These are phyloP conservation scores for Wickerhamiella parazyma DNA, from an alignment of 805 yeast genomes.

Conservation along the genomic window DNA sequence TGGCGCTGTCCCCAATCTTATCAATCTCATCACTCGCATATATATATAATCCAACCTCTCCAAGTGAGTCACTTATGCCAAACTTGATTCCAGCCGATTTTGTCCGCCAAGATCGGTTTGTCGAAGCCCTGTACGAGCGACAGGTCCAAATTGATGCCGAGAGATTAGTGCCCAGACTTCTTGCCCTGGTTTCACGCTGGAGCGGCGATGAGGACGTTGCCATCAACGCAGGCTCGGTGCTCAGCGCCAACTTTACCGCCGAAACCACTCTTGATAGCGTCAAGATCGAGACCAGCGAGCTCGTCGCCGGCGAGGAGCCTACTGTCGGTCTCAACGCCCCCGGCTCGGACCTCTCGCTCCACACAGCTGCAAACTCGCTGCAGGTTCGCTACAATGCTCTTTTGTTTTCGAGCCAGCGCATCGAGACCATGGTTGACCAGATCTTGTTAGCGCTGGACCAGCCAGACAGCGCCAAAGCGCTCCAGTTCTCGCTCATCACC, in stretches of 20 bases:
- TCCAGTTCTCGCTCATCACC: conserved; percentile 58
- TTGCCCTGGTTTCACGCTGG: conserved; percentile 58
- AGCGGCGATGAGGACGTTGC: conserved; percentile 92
- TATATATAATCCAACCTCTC: neutral
- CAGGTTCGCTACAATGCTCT: conserved; percentile 57
- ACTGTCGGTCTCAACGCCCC: conserved; percentile 19
- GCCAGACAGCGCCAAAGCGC: conserved; percentile 32
- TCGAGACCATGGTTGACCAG: conserved; percentile 60
- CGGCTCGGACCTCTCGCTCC: conserved; percentile 36
- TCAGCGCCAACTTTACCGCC: conserved; percentile 42
- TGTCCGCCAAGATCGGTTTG: conserved; percentile 25
- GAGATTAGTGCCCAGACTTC: conserved; percentile 49
- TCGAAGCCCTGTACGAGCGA: neutral
- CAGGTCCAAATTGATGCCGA: neutral
- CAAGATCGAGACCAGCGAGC: conserved; percentile 18
- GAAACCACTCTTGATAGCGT: conserved; percentile 37
- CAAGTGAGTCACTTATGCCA: conserved; percentile 33
- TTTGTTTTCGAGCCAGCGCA: conserved; percentile 56
- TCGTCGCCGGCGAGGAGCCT: conserved; percentile 9
- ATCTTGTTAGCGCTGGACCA: conserved; percentile 25
- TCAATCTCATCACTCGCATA: neutral
- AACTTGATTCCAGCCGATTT: conserved; percentile 83
- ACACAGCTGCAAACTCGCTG: neutral
- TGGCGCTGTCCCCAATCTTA: neutral
- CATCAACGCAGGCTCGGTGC: conserved; percentile 37